Conservation (phyloP, 495 filamentous ascomycete genomes). For the Cercophora sp. region DNA sequence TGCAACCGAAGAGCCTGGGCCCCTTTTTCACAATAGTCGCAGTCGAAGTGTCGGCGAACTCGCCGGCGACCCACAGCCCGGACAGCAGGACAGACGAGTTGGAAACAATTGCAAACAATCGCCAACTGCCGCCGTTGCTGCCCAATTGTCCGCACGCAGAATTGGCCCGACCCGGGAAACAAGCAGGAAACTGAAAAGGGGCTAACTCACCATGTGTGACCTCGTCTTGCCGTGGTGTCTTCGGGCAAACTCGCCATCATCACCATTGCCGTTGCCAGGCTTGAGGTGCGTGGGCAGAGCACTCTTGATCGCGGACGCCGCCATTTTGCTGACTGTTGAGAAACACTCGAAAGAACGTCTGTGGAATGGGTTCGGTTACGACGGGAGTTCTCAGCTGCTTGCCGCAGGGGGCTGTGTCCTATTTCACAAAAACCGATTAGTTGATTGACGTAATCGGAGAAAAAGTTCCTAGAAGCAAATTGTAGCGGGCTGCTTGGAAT, state of each 20-base stretch:
- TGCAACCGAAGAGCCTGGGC: no score
- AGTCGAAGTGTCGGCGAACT: no score
- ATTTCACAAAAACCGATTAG: conserved; percentile 26
- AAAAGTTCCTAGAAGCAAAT: background rate
- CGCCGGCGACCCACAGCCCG: no score
- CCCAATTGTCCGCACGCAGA: no score
- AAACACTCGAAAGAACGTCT: no score
- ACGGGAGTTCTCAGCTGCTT: no score
- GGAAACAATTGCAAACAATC: no score
- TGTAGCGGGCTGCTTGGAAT: background rate
- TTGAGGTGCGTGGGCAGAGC: conserved; percentile 80
- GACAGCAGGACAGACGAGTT: no score
- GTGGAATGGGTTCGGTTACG: no score
- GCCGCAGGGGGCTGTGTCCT: conserved; percentile 5
- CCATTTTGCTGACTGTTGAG: conserved; percentile 56
- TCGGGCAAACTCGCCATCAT: conserved; percentile 52
- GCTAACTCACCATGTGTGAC: conserved; percentile 86
- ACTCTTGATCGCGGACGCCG: conserved; percentile 56
- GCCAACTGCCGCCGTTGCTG: no score
- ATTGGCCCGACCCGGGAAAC: background rate
- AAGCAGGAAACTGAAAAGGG: conserved; percentile 1
- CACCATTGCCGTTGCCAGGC: conserved; percentile 42
- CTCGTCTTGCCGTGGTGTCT: conserved; percentile 94
- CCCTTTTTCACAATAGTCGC: no score
- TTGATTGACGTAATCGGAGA: conserved; percentile 33